These are phyloP conservation scores for Scheffersomyces cryptocercus DNA, from an alignment of 1,139 yeast species.

Conservation along the genomic window DNA sequence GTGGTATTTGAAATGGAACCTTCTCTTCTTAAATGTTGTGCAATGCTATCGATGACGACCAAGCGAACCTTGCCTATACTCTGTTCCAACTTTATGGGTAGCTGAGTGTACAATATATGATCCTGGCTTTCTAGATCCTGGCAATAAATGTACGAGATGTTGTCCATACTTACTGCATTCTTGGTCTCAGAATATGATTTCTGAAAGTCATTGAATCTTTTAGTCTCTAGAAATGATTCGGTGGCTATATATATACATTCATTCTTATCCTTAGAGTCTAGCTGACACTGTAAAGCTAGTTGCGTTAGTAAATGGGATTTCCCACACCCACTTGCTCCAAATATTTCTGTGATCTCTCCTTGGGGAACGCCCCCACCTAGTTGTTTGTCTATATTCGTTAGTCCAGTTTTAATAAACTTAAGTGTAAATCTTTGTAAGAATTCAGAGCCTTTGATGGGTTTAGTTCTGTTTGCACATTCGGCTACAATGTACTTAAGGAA, in stretches of 20 bases:
- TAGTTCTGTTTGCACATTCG: constrained; percentile 1
- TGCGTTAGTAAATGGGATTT: constrained; percentile 78
- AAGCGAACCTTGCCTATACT: constrained; percentile 42
- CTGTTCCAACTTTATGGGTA: constrained; percentile 56
- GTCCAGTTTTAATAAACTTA: constrained; percentile 57
- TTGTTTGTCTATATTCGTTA: constrained; percentile 51
- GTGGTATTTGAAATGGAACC: constrained; percentile 37
- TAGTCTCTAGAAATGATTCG: constrained; percentile 71
- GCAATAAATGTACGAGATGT: constrained; percentile 63
- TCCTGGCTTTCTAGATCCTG: constrained; percentile 72
- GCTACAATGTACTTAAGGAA: constrained; percentile 31
- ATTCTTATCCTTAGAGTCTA: constrained; percentile 31
- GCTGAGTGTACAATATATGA: constrained; percentile 68
- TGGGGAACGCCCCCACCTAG: constrained; percentile 71
- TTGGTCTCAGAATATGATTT: constrained; percentile 15
- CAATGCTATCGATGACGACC: constrained; percentile 78
- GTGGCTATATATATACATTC: constrained; percentile 72
- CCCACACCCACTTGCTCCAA: constrained; percentile 85
- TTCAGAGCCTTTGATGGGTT: constrained; percentile 4
- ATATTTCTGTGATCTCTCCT: constrained; percentile 73
- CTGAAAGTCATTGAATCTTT: constrained; percentile 44
- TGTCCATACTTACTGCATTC: constrained; percentile 37
- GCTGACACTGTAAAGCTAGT: constrained; percentile 58
- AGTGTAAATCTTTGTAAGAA: constrained; percentile 8
- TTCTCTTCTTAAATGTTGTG: constrained; percentile 79